Base-by-base conservation (phyloP, 1,139 yeast species). In the Lodderomyces beijingensis region DNA sequence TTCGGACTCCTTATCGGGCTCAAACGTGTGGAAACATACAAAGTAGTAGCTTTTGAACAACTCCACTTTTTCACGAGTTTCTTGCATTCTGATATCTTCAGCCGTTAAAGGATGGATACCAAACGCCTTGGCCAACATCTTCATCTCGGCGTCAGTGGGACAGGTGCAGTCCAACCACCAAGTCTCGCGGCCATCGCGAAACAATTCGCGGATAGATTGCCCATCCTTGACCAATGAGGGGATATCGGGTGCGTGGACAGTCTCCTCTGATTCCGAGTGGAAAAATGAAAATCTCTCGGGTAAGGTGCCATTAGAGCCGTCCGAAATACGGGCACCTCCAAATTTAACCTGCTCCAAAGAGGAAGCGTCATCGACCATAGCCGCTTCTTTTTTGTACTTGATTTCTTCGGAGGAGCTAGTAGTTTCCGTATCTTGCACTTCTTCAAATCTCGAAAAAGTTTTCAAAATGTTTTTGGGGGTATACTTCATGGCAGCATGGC, bases 271-370 rank as follows among this genome's bases (percentile, higher is more conserved):
- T 37, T 82, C 87, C 0, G 93, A 76, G 27, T 80, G 77, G 55
- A 87, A 89, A 53, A 86, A 86, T 22, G 93, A 77, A 57, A 84
- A 89, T 37, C 97, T 63, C 45, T 84, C 89, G 12, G 88, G 87
- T 75, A 4, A 79, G 60, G 39, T 18, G 10, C 25, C 25, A 22
- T 25, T 31, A 12, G 26, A 30, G 15, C 41, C 44, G 31, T 37
- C 41, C 4, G 39, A 35, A 16, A 39, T 31, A 24, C 39, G 30
- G 5, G 42, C 41, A 3, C 42, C 42, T 15, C 42, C 31, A 17
- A 30, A 30, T 19, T 31, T 53, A 89, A 65, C 37, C 25, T 34
- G 37, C 25, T 31, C 37, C 13, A 12, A 5, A 10, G 25, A 23
- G 27, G 48, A 40, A 9, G 41, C 48, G 16, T 53, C 62, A 32